These are phyloP conservation scores for Pulveroboletus sp. DNA, from an alignment of 768 basidiomycete species.

Conservation along the genomic window DNA sequence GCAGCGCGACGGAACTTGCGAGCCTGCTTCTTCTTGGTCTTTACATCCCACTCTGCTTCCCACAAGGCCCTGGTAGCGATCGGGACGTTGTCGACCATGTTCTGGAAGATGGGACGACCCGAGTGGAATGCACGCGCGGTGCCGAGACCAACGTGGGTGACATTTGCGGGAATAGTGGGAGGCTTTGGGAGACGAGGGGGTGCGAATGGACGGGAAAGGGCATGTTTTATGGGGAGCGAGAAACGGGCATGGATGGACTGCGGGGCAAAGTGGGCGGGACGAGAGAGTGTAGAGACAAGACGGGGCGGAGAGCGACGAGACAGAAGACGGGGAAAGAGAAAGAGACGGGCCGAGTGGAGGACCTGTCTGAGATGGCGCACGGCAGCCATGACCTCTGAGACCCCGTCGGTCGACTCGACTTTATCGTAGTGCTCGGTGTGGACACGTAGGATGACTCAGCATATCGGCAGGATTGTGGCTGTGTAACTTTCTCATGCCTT, in stretches of 20 bases:
- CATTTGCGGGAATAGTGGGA: slow-evolving; percentile 43
- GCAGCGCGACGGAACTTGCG: slow-evolving; percentile 22
- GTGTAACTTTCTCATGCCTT: no score
- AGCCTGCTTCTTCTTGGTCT: slow-evolving; percentile 43
- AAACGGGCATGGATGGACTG: slow-evolving; percentile 51
- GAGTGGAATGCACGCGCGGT: slow-evolving; percentile 74
- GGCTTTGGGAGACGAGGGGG: slow-evolving; percentile 59
- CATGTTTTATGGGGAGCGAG: slow-evolving; percentile 53
- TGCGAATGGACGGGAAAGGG: slow-evolving; percentile 45
- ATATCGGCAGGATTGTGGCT: not conserved
- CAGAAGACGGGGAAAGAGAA: slow-evolving; percentile 53
- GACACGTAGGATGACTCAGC: not conserved
- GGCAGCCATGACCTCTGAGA: no score
- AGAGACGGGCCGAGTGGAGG: slow-evolving; percentile 29
- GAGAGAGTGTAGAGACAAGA: slow-evolving; percentile 10
- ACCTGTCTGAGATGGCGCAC: slow-evolving; percentile 26
- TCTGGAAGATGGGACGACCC: slow-evolving; percentile 73
- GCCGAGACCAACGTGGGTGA: slow-evolving; percentile 73
- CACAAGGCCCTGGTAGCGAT: slow-evolving; percentile 71
- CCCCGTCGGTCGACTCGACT: no score
- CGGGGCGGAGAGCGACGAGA: slow-evolving; percentile 37
- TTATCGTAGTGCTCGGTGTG: not conserved
- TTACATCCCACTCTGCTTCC: slow-evolving; percentile 69
- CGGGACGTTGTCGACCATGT: slow-evolving; percentile 77
- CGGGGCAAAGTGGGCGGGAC: slow-evolving; percentile 18